A percentile compares a stretch with the other conserved stretches of the same genome.
These are phyloP conservation scores for Claviceps sp. DNA, from an alignment of 2,329 filamentous ascomycete species.

Conservation along the genomic window DNA sequence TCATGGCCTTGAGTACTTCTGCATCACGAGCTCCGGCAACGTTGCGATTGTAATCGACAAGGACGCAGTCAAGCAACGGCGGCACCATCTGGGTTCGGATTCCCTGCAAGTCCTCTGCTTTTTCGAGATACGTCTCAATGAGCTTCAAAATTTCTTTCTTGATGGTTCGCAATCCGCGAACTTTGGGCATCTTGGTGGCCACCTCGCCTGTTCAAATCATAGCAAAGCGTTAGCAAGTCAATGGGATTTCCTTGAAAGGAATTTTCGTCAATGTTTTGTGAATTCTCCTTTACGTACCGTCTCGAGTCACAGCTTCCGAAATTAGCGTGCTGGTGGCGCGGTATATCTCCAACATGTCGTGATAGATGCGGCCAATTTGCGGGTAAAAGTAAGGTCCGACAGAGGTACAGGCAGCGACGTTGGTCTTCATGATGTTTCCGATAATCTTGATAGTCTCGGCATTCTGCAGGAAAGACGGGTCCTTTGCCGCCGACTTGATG, in stretches of 20 bases:
- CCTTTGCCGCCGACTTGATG: constrained; percentile 72
- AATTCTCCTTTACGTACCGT: constrained; percentile 45
- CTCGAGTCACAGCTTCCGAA: constrained; percentile 75
- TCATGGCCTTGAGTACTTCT: constrained; percentile 95
- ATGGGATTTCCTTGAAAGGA: neutral
- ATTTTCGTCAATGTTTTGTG: neutral
- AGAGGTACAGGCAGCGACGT: constrained; percentile 94
- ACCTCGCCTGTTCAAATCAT: constrained; percentile 51
- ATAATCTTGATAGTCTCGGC: constrained; percentile 95
- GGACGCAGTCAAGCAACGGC: constrained; percentile 83
- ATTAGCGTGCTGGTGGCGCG: constrained; percentile 93
- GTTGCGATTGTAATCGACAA: constrained; percentile 94
- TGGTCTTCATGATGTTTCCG: constrained; percentile 99
- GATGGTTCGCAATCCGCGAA: constrained; percentile 88
- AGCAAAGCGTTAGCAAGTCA: neutral
- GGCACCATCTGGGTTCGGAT: constrained; percentile 90
- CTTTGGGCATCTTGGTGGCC: constrained; percentile 93
- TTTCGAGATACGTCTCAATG: constrained; percentile 95
- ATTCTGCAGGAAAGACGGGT: constrained; percentile 80
- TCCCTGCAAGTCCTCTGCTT: constrained; percentile 89
- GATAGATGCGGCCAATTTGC: constrained; percentile 92
- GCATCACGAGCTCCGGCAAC: constrained; percentile 91
- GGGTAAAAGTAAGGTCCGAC: constrained; percentile 97
- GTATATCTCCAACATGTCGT: constrained; percentile 99
- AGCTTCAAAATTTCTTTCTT: constrained; percentile 99